Evolutionary conservation across 2,329 filamentous ascomycete species (phyloP).

Genomic region (Aspergillus brunneoviolaceus): DNA sequence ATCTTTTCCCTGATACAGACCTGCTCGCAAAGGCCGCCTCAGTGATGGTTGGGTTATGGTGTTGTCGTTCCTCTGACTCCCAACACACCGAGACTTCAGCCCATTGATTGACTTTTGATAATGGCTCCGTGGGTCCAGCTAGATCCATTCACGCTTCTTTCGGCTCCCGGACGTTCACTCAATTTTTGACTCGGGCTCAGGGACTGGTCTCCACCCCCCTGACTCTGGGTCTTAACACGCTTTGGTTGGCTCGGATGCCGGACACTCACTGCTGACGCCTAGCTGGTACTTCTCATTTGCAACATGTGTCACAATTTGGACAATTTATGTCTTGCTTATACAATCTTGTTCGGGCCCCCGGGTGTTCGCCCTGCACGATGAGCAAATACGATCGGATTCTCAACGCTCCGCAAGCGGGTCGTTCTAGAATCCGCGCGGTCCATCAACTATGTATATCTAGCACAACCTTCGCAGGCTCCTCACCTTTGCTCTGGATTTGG

Average conservation of each 20-base stretch:
- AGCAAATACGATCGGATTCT: not conserved
- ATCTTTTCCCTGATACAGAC: no score
- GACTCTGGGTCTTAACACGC: not conserved
- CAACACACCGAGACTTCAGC: no score
- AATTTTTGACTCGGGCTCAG: not conserved
- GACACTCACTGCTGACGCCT: not conserved
- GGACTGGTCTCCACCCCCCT: not conserved
- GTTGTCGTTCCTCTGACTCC: no score
- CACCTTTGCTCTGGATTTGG: not conserved
- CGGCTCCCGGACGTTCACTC: not conserved
- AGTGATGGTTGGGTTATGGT: no score
- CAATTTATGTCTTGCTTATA: not conserved
- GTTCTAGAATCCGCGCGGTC: constrained; percentile 1
- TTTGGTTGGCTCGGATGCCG: constrained; percentile 7
- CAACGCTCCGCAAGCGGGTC: constrained; percentile 4
- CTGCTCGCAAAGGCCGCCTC: no score
- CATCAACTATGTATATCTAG: not conserved
- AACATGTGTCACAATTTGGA: not conserved
- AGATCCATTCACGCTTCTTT: not conserved
- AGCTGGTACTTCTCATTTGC: not conserved
- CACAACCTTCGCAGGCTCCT: not conserved
- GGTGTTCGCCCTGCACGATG: constrained; percentile 4
- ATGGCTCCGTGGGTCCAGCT: not conserved
- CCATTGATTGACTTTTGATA: not conserved
- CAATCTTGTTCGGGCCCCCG: constrained; percentile 2